A percentile compares a stretch with the other conserved stretches of the same genome.
phyloP scores from a whole-genome alignment of 495 filamentous ascomycete genomes.

The Friedmanniomyces simplex region DNA sequence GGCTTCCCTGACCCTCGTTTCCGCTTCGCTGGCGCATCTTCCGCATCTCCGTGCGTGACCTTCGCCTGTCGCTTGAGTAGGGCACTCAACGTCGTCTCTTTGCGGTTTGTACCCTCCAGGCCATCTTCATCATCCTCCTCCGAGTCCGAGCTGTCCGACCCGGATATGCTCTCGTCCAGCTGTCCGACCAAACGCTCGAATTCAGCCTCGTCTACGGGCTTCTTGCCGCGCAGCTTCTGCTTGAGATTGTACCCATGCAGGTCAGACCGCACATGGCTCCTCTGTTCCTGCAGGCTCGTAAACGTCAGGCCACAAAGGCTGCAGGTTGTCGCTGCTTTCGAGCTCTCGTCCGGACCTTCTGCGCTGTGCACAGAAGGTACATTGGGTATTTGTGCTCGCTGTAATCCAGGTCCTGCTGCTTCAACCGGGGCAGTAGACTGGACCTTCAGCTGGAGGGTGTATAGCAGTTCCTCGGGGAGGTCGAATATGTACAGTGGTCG shows the following conservation, averaged over 20 bases:
- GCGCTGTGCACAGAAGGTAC: conserved; percentile 6
- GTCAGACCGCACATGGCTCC: conserved; percentile 80
- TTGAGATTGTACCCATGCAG: conserved; percentile 91
- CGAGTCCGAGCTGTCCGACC: conserved; percentile 53
- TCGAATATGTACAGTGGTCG: conserved; percentile 54
- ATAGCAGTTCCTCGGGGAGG: conserved; percentile 66
- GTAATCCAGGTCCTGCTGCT: background rate
- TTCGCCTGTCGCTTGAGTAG: conserved; percentile 76
- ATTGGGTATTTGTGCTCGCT: background rate
- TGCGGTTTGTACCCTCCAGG: conserved; percentile 24
- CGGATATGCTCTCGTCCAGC: conserved; percentile 84
- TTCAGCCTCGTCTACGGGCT: conserved; percentile 60
- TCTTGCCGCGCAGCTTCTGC: conserved; percentile 63
- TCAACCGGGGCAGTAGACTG: conserved; percentile 1
- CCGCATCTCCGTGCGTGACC: conserved; percentile 46
- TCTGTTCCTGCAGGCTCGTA: conserved; percentile 65
- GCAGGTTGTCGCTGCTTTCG: conserved; percentile 58
- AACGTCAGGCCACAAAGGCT: conserved; percentile 67
- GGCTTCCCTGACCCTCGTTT: conserved; percentile 53
- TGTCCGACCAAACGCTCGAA: conserved; percentile 78
- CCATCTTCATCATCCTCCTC: conserved; percentile 39
- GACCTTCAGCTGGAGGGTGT: conserved; percentile 42
- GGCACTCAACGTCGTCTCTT: conserved; percentile 55
- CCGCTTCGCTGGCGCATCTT: conserved; percentile 31
- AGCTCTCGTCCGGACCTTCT: conserved; percentile 34